phyloP scores from a whole-genome alignment of 1,139 yeast genomes.

The Yarrowia galli region DNA sequence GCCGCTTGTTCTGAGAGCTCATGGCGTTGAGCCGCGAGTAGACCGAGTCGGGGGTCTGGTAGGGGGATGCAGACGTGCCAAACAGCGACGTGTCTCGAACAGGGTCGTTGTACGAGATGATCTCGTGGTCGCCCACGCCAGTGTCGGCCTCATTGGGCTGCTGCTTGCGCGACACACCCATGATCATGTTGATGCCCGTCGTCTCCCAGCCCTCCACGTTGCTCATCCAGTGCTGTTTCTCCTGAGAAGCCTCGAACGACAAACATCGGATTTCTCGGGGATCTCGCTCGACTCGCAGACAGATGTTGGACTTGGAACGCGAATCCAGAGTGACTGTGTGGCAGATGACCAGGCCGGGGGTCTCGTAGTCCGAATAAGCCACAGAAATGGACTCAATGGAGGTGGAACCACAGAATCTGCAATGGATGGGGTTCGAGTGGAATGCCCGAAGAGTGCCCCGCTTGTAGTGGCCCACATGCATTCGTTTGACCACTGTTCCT shows the following conservation, averaged over 20 bases:
- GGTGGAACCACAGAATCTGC: conserved; percentile 90
- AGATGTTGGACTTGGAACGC: conserved; percentile 78
- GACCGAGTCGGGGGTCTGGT: conserved; percentile 30
- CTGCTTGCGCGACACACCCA: conserved; percentile 67
- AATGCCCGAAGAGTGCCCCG: conserved; percentile 68
- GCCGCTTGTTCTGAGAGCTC: conserved; percentile 24
- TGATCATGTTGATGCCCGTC: conserved; percentile 76
- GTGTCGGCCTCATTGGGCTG: conserved; percentile 40
- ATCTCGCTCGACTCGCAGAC: conserved; percentile 89
- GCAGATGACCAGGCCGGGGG: conserved; percentile 62
- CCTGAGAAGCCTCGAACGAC: conserved; percentile 79
- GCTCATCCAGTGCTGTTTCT: conserved; percentile 71
- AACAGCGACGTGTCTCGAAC: conserved; percentile 30
- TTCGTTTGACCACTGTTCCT: conserved; percentile 66
- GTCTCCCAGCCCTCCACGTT: conserved; percentile 78
- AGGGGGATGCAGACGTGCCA: conserved; percentile 29
- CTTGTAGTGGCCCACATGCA: conserved; percentile 67
- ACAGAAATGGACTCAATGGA: conserved; percentile 75
- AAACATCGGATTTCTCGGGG: conserved; percentile 88
- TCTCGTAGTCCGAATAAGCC: conserved; percentile 69
- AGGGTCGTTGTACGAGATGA: conserved; percentile 32
- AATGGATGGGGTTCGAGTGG: conserved; percentile 86
- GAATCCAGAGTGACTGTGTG: conserved; percentile 78
- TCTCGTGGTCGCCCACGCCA: conserved; percentile 15
- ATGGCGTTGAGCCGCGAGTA: conserved; percentile 35